Percentiles rank a stretch among this genome's conserved stretches.
These are phyloP conservation scores for Penicillium bialowiezense DNA, from an alignment of 495 filamentous ascomycete genomes.

Conservation along the genomic window DNA sequence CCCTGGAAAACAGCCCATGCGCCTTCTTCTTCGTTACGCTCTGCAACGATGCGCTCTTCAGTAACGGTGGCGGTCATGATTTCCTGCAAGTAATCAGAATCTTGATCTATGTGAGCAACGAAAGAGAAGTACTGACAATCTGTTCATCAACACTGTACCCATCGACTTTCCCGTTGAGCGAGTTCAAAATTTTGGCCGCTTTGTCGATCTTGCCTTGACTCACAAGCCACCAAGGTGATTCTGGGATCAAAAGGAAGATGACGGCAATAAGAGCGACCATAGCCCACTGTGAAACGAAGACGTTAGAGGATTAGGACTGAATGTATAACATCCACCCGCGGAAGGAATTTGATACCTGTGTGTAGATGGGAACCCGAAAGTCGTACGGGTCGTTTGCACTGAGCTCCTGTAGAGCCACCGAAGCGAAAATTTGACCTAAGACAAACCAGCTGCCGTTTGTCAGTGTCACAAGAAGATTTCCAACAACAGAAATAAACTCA, in stretches of 20 bases:
- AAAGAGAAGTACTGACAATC: not conserved
- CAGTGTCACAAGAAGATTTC: not conserved
- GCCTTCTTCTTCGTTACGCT: conserved; percentile 25
- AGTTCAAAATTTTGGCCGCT: conserved; percentile 23
- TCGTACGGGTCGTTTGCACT: conserved; percentile 24
- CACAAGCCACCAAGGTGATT: conserved; percentile 38
- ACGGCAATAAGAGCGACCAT: conserved; percentile 29
- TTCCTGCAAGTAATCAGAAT: conserved; percentile 9
- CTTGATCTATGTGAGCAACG: not conserved
- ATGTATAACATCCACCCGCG: too few relatives aligned
- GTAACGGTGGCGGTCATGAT: conserved; percentile 30
- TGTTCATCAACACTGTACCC: conserved; percentile 21
- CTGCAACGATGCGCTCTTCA: conserved; percentile 29
- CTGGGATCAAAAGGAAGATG: conserved; percentile 32
- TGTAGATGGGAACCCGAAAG: conserved; percentile 40
- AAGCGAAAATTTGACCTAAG: conserved; percentile 38
- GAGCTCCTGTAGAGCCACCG: conserved; percentile 34
- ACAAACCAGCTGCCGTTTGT: conserved; percentile 34
- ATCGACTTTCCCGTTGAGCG: conserved; percentile 27
- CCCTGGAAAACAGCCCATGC: conserved; percentile 35
- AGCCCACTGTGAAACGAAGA: conserved; percentile 23
- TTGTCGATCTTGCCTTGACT: conserved; percentile 35
- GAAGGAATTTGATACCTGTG: conserved; percentile 25
- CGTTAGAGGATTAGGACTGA: not conserved
- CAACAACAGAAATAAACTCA: conserved; percentile 3